phyloP scores from a whole-genome alignment of 352 stramenopile genomes.

The Phytophthora rubi region DNA sequence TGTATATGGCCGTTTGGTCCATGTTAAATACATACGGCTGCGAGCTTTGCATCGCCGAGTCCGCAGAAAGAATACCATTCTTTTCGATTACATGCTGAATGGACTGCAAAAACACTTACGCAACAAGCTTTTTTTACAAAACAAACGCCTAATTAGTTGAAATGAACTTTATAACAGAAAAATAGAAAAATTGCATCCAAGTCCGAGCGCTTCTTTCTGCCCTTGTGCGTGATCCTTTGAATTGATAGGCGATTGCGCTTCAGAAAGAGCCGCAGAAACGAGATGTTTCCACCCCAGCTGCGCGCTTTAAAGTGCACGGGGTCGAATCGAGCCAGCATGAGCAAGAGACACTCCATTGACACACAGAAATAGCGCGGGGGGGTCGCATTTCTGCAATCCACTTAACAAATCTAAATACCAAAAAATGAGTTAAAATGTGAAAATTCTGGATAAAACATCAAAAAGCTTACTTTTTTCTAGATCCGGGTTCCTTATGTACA shows the following conservation, averaged over 20 bases:
- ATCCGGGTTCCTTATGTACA: background rate
- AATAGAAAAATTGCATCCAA: background rate
- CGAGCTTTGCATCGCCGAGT: background rate
- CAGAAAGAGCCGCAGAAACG: background rate
- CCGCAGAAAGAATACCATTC: background rate
- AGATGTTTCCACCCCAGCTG: background rate
- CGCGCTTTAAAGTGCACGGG: background rate
- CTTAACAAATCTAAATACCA: background rate
- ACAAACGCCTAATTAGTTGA: background rate
- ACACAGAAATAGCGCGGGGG: background rate
- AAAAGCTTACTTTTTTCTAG: too few relatives aligned
- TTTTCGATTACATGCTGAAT: slow-evolving; percentile 19
- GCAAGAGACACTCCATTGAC: background rate
- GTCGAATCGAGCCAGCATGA: background rate
- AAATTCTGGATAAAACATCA: background rate
- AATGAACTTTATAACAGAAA: background rate
- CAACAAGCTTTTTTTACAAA: slow-evolving; percentile 12
- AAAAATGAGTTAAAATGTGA: background rate
- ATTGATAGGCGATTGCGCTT: background rate
- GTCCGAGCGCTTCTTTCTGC: background rate
- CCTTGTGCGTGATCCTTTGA: background rate
- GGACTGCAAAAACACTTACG: slow-evolving; percentile 13
- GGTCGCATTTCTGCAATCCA: background rate
- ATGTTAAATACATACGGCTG: slow-evolving; percentile 18
- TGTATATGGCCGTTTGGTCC: slow-evolving; percentile 18